Evolutionary conservation across 345 rosid genomes (phyloP).

Genomic region (Eucalyptus curtisii): DNA sequence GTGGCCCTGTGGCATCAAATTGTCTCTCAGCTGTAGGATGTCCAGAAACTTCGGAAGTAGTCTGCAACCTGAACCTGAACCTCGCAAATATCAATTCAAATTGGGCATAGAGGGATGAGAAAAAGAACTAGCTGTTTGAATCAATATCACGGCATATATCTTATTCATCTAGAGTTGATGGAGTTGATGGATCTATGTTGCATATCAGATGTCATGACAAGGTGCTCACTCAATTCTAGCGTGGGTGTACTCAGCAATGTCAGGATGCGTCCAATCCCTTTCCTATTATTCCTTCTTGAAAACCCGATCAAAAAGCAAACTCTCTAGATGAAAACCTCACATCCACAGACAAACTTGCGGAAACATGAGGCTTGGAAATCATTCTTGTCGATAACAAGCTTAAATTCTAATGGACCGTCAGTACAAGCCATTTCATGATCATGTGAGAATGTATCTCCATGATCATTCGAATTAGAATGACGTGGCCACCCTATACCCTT

Average conservation of each 20-base stretch:
- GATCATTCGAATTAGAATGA: not conserved
- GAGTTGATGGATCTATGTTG: not conserved
- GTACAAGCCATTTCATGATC: not conserved
- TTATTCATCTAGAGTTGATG: not conserved
- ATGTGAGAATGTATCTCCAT: not conserved
- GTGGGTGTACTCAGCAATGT: not conserved
- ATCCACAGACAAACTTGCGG: not conserved
- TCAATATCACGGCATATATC: not conserved
- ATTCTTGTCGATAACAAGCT: not conserved
- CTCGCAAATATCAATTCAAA: not conserved
- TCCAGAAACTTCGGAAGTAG: not conserved
- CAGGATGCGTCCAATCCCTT: not conserved
- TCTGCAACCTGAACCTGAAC: not conserved
- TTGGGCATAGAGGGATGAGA: not conserved
- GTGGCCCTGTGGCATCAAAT: not conserved
- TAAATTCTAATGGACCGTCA: not conserved
- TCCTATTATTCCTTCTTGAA: not conserved
- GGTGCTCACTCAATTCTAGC: not conserved
- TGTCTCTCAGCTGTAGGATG: not conserved
- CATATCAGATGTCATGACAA: not conserved
- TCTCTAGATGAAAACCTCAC: not conserved
- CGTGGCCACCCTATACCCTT: not conserved
- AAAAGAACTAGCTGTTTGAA: not conserved
- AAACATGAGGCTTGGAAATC: not conserved
- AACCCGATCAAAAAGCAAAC: not conserved